A percentile compares a stretch with the other conserved stretches of the same genome.
These are phyloP conservation scores for Sugiyamaella boreocaroliniensis DNA, from an alignment of 805 yeast genomes.

Conservation along the genomic window DNA sequence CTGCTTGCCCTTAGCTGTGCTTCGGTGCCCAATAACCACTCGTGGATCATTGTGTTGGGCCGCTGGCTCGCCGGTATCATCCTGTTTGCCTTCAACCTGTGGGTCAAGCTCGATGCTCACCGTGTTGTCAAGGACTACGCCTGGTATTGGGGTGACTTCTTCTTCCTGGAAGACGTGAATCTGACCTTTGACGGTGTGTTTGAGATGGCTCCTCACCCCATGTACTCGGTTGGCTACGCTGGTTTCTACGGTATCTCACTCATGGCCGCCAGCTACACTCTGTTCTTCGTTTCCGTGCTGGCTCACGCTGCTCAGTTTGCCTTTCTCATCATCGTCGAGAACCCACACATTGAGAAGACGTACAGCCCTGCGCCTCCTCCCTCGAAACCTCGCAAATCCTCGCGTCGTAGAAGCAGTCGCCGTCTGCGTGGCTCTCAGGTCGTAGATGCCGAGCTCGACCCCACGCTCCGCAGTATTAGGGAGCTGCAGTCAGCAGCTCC, in stretches of 20 bases:
- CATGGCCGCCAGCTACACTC: constrained; percentile 65
- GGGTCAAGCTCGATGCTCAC: constrained; percentile 86
- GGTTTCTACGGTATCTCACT: constrained; percentile 82
- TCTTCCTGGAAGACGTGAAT: constrained; percentile 64
- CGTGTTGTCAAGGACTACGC: constrained; percentile 84
- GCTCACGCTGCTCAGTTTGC: constrained; percentile 76
- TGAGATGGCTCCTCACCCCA: constrained; percentile 86
- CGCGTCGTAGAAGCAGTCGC: constrained; percentile 10
- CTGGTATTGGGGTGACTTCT: constrained; percentile 95
- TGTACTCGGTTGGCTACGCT: constrained; percentile 84
- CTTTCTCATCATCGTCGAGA: constrained; percentile 68
- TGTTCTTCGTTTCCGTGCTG: constrained; percentile 57
- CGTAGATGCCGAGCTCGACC: background rate
- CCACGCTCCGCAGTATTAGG: background rate
- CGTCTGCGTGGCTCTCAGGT: background rate
- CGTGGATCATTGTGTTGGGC: constrained; percentile 38
- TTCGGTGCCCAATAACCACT: constrained; percentile 36
- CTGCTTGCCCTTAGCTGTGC: constrained; percentile 47
- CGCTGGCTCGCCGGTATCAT: constrained; percentile 54
- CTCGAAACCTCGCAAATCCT: constrained; percentile 12
- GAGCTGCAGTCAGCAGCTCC: background rate
- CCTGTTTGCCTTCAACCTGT: constrained; percentile 63
- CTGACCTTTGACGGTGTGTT: constrained; percentile 83
- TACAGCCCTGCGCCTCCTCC: constrained; percentile 32
- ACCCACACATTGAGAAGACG: constrained; percentile 80